phyloP scores from a whole-genome alignment of 2,329 filamentous ascomycete genomes.

The Amphichorda felina region DNA sequence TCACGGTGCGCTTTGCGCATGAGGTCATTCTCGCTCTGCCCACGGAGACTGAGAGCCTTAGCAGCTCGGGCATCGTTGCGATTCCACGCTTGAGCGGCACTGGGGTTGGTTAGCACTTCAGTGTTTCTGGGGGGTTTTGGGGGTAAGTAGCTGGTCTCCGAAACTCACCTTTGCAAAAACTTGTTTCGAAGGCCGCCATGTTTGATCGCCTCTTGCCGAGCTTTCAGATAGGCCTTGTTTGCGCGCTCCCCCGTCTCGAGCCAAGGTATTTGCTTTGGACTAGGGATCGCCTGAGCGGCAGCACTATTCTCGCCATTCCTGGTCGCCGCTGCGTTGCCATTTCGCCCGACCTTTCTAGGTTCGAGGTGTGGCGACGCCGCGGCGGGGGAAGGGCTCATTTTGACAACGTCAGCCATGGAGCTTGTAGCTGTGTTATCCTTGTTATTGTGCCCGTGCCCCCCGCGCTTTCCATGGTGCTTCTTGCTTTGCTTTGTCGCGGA shows the following conservation, averaged over 20 bases:
- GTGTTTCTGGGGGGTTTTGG: too few species aligned
- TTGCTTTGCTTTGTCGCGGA: conserved; percentile 60
- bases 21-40: conserved; percentile 90
- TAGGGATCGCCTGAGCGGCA: conserved; percentile 71
- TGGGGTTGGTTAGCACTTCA: conserved; percentile 19
- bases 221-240: conserved; percentile 91
- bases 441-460: conserved; percentile 61
- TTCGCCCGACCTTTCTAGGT: conserved; percentile 46
- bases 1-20: conserved; percentile 97
- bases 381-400: conserved; percentile 82
- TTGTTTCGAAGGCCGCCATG: conserved; percentile 95
- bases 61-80: conserved; percentile 92
- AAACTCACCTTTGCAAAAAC: conserved; percentile 75
- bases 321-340: conserved; percentile 52
- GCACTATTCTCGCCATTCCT: conserved; percentile 66
- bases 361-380: conserved; percentile 48
- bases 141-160: not conserved
- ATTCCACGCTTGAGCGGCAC: conserved; percentile 96
- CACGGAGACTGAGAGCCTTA: conserved; percentile 85
- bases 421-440: conserved; percentile 60
- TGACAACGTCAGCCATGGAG: conserved; percentile 86
- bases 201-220: conserved; percentile 90
- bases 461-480: conserved; percentile 87
- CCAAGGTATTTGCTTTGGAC: conserved; percentile 91
- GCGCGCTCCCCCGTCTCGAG: conserved; percentile 82